Percentiles rank a stretch among this genome's conserved stretches.
phyloP scores from a whole-genome alignment of 805 yeast species.

The Lipomyces kockii region DNA sequence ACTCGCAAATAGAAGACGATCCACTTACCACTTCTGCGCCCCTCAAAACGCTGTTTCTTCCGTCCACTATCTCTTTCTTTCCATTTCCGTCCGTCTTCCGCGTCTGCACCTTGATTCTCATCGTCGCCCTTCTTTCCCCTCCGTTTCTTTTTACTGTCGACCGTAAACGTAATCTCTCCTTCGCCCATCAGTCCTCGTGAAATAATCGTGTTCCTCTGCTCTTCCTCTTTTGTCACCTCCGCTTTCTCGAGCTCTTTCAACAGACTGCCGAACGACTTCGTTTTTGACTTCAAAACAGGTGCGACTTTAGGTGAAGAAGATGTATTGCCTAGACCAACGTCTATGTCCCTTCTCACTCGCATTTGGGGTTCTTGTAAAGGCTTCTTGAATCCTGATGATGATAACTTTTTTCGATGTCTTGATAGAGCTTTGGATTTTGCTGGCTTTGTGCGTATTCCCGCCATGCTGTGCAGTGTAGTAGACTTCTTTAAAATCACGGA shows the following conservation, averaged over 20 bases:
- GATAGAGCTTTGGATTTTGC: not conserved
- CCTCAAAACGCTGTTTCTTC: slow-evolving; percentile 28
- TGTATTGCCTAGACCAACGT: not conserved
- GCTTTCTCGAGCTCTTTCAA: slow-evolving; percentile 13
- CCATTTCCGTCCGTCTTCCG: slow-evolving; percentile 13
- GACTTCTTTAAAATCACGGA: not conserved
- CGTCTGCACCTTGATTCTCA: slow-evolving; percentile 12
- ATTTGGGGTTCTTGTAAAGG: slow-evolving; percentile 1
- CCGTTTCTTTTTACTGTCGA: slow-evolving; percentile 23
- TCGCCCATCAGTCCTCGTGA: slow-evolving; percentile 33
- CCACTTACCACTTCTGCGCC: slow-evolving; percentile 34
- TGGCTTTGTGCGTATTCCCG: not conserved
- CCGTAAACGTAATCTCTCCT: slow-evolving; percentile 34
- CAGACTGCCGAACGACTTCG: slow-evolving; percentile 25
- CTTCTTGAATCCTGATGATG: not conserved
- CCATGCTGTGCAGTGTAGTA: not conserved
- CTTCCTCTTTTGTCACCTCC: slow-evolving; percentile 13
- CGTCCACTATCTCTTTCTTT: slow-evolving; percentile 31
- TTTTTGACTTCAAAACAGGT: slow-evolving; percentile 1
- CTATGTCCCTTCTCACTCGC: slow-evolving; percentile 16
- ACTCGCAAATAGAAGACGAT: not conserved
- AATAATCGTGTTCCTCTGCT: slow-evolving; percentile 14
- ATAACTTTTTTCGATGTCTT: not conserved
- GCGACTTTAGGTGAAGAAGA: not conserved
- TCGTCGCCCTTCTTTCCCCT: slow-evolving; percentile 2